A percentile compares a stretch with the other conserved stretches of the same genome.
phyloP scores from a whole-genome alignment of 2,329 filamentous ascomycete species.

The Talaromyces sp. region DNA sequence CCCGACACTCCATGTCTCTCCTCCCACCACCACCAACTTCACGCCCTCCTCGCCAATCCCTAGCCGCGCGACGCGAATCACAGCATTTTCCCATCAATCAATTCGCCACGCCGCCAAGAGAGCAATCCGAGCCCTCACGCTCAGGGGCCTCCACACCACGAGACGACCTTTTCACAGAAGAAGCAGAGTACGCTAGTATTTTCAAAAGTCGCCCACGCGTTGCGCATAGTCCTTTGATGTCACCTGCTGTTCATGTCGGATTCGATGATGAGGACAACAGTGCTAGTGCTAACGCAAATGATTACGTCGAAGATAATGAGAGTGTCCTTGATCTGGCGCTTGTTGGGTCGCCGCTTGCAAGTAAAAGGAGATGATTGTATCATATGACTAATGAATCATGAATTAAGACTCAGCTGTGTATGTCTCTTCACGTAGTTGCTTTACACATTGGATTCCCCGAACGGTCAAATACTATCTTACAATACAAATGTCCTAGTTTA shows the following conservation, averaged over 20 bases:
- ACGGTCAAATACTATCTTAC: neutral
- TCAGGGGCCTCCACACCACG: conserved; percentile 51
- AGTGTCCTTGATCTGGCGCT: conserved; percentile 14
- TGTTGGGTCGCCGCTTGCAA: conserved; percentile 16
- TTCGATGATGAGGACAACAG: conserved; percentile 21
- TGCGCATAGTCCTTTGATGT: conserved; percentile 64
- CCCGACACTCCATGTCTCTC: conserved; percentile 73
- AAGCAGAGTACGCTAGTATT: conserved; percentile 73
- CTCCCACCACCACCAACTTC: conserved; percentile 38
- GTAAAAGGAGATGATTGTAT: conserved; percentile 14
- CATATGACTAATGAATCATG: conserved; percentile 3
- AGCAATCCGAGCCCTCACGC: conserved; percentile 20
- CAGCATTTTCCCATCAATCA: conserved; percentile 51
- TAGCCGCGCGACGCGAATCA: conserved; percentile 28
- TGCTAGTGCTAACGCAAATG: conserved; percentile 20
- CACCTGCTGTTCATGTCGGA: conserved; percentile 38
- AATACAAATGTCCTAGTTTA: neutral
- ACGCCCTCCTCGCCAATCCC: conserved; percentile 22
- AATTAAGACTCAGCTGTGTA: neutral
- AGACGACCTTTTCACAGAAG: conserved; percentile 67
- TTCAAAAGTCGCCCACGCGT: conserved; percentile 83
- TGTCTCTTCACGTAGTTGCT: neutral
- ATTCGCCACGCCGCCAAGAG: conserved; percentile 52
- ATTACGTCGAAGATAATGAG: conserved; percentile 7
- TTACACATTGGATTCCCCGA: neutral